Percentiles rank a stretch among this genome's conserved stretches.
Conservation (phyloP, 768 basidiomycete species). For the Amanita inopinata region DNA sequence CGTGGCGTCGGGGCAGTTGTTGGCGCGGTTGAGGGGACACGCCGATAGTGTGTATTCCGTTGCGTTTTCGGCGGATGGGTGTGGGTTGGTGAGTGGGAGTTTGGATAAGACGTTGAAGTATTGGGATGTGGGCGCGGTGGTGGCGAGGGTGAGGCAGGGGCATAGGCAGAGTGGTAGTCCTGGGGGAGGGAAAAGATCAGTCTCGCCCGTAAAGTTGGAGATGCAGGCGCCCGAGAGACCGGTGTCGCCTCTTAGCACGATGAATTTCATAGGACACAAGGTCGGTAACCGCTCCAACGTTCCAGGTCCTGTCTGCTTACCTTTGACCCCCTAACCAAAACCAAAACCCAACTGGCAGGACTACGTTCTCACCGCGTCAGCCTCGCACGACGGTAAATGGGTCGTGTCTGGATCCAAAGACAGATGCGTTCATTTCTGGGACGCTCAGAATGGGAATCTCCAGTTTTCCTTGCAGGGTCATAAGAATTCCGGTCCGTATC, state of each 20-base stretch:
- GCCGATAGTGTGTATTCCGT: slow-evolving; percentile 76
- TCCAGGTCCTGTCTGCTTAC: neutral
- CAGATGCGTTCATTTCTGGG: slow-evolving; percentile 84
- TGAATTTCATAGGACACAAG: slow-evolving; percentile 79
- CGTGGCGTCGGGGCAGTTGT: slow-evolving; percentile 44
- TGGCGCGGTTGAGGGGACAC: slow-evolving; percentile 68
- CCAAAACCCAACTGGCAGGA: slow-evolving; percentile 15
- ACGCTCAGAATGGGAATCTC: slow-evolving; percentile 53
- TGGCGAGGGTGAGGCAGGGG: slow-evolving; percentile 50
- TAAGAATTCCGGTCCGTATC: slow-evolving; percentile 34
- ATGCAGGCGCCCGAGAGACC: slow-evolving; percentile 56
- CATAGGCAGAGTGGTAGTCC: slow-evolving; percentile 38
- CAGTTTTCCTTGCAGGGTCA: slow-evolving; percentile 79
- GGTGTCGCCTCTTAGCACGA: slow-evolving; percentile 35
- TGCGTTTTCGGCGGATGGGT: slow-evolving; percentile 90
- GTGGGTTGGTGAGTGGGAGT: slow-evolving; percentile 81
- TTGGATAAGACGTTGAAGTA: slow-evolving; percentile 77
- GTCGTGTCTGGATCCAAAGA: slow-evolving; percentile 86
- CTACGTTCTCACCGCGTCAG: slow-evolving; percentile 25
- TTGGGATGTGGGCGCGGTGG: slow-evolving; percentile 74
- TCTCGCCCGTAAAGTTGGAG: slow-evolving; percentile 50
- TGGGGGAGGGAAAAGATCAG: no score
- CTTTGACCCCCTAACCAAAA: slow-evolving; percentile 2
- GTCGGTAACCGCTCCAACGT: slow-evolving; percentile 31
- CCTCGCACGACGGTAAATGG: slow-evolving; percentile 79